Conservation (phyloP, 116 monocot genomes). For the Posidonia oceanica region DNA sequence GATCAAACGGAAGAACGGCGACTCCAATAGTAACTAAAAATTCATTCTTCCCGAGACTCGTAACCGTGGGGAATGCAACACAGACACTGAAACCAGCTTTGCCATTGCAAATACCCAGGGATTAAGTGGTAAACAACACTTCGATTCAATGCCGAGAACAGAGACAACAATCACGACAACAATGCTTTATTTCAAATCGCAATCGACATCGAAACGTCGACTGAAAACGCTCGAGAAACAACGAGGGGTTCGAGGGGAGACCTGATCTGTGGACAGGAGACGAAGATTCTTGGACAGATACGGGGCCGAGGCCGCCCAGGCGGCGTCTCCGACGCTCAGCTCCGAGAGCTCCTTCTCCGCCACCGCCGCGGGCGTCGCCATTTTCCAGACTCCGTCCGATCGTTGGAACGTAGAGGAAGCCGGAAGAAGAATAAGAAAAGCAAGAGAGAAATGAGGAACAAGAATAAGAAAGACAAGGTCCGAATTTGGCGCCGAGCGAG, state of each 20-base stretch:
- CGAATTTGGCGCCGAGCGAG: too few relatives aligned
- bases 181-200: not conserved
- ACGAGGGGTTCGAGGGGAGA: not conserved
- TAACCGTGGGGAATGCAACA: not conserved
- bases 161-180: not conserved
- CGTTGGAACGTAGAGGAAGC: too few relatives aligned
- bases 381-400: too few relatives aligned
- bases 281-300: constrained; percentile 39
- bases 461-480: too few relatives aligned
- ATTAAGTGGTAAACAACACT: not conserved
- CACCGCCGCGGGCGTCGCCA: not conserved
- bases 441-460: too few relatives aligned
- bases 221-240: not conserved
- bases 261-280: constrained; percentile 38
- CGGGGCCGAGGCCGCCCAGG: constrained; percentile 28
- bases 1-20: too few relatives aligned
- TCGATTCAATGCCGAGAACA: not conserved
- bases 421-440: not conserved
- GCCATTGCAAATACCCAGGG: not conserved
- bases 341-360: constrained; percentile 12
- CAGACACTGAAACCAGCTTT: not conserved
- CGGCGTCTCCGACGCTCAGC: constrained; percentile 7
- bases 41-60: too few relatives aligned
- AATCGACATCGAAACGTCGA: not conserved
- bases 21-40: too few relatives aligned